Evolutionary conservation across 306 rosid species (phyloP), one percentile per base, ranked within the genome.

Genomic region (Purshia tridentata): DNA sequence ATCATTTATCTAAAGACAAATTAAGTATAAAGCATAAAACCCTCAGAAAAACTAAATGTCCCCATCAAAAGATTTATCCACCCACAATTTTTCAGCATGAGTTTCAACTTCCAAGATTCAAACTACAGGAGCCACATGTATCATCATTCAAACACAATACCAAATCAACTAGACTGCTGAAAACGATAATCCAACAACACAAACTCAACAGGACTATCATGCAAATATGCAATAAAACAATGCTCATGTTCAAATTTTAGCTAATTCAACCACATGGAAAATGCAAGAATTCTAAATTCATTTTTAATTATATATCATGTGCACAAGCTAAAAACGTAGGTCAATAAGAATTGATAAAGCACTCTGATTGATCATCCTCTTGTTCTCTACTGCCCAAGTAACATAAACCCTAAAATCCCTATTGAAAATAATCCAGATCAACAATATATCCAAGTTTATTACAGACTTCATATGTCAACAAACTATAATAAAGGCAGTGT

Each of bases 401-500:
- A 53, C 60, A 45, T 5, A 60, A 76, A 58, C 40, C 70, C 9
- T 52, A 63, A 79, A 82, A 66, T 47, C 47, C 41, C 39, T 7
- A 51, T 47, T 47, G 35, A 64, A 45, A 19, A 81, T 65, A 67
- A 73, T 69, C 41, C 59, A 71, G 63, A 76, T 69, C 79, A 77
- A 48, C 42, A 65, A 10, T 49, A 62, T 18, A 29, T 54, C 60
- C 63, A 64, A 53, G 44, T 71, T 45, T 40, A 57, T 61, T 0
- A 55, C 40, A 67, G 19, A 13, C 51, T 20, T 46, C 60, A 70
- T 72, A 67, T 54, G 52, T 67, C 41, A 70, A 35, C 55, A 73
- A 58, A 45, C 53, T 23, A 7, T 5, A 19, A 60, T 37, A 73
- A 72, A 65, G 18, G 64, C 66, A 58, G 39, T 56, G 56, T 7